Conservation (phyloP, 768 basidiomycete genomes). For the Dentipellis sp. region DNA sequence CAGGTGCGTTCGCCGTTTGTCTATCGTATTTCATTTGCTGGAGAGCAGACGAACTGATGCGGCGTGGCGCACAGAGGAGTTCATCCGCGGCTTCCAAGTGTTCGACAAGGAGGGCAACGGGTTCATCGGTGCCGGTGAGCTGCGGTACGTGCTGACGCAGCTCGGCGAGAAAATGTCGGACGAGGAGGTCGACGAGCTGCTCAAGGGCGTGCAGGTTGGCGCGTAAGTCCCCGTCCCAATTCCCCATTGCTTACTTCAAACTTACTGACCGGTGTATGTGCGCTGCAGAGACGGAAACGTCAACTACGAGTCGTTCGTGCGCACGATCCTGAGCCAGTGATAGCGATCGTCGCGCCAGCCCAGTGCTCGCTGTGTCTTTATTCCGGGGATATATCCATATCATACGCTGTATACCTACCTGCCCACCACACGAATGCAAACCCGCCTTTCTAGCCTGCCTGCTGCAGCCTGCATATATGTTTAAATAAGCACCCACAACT, state of each 20-base stretch:
- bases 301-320: slow-evolving; percentile 95
- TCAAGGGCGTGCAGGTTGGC: slow-evolving; percentile 92
- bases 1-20: slow-evolving; percentile 46
- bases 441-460: too few species aligned
- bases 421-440: background rate
- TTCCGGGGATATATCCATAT: background rate
- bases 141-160: slow-evolving; percentile 77
- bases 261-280: too few species aligned
- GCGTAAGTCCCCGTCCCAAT: slow-evolving; percentile 40
- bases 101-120: slow-evolving; percentile 96
- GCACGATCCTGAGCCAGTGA: slow-evolving; percentile 86
- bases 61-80: slow-evolving; percentile 63
- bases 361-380: background rate
- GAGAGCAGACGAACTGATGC: background rate
- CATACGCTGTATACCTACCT: background rate
- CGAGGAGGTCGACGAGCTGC: slow-evolving; percentile 94
- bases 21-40: background rate
- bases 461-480: background rate
- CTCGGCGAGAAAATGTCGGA: slow-evolving; percentile 98
- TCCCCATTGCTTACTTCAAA: too few species aligned
- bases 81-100: slow-evolving; percentile 98
- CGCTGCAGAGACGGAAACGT: slow-evolving; percentile 81
- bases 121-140: slow-evolving; percentile 84
- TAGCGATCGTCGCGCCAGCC: slow-evolving; percentile 36
- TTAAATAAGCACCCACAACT: background rate